Conservation (phyloP, 2,329 filamentous ascomycete species). For the Dryadomyces quercivorus region DNA sequence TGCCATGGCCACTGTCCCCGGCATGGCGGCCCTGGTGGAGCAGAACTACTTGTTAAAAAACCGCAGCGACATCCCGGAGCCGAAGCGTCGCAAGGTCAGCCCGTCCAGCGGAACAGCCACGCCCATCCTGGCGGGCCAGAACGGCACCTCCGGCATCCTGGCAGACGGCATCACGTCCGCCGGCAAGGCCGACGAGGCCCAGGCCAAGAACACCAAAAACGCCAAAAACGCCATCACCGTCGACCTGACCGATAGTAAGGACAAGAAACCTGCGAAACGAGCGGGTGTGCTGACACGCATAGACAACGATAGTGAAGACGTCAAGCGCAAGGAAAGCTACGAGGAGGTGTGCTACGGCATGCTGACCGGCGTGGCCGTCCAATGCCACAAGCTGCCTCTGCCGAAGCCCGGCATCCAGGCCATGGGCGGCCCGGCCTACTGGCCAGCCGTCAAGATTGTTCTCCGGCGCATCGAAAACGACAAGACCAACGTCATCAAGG, state of each 20-base stretch:
- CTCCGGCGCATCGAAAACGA: conserved; percentile 48
- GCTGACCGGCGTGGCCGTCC: conserved; percentile 54
- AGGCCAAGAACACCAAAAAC: no score
- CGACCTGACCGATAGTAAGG: conserved; percentile 42
- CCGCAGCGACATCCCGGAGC: conserved; percentile 43
- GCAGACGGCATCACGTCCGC: conserved; percentile 20
- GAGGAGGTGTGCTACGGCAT: conserved; percentile 73
- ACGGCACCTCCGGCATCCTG: conserved; percentile 42
- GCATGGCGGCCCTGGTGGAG: conserved; percentile 56
- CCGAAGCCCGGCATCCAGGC: conserved; percentile 51
- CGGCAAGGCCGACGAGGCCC: conserved; percentile 12
- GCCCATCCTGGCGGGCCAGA: not conserved
- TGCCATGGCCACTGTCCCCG: not conserved
- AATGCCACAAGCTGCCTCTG: conserved; percentile 55
- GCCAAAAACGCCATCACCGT: conserved; percentile 30
- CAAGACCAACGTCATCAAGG: conserved; percentile 49
- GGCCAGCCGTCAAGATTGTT: conserved; percentile 64
- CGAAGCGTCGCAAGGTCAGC: conserved; percentile 51
- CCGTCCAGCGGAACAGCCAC: conserved; percentile 6
- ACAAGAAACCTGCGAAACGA: no score
- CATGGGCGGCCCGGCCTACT: conserved; percentile 46
- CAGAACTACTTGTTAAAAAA: conserved; percentile 63
- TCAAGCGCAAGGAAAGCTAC: conserved; percentile 42
- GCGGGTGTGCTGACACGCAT: not conserved
- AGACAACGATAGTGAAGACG: not conserved